A percentile compares a stretch with the other conserved stretches of the same genome.
These are phyloP conservation scores for Dioscorea cayenensis DNA, from an alignment of 116 monocot genomes.

Conservation along the genomic window DNA sequence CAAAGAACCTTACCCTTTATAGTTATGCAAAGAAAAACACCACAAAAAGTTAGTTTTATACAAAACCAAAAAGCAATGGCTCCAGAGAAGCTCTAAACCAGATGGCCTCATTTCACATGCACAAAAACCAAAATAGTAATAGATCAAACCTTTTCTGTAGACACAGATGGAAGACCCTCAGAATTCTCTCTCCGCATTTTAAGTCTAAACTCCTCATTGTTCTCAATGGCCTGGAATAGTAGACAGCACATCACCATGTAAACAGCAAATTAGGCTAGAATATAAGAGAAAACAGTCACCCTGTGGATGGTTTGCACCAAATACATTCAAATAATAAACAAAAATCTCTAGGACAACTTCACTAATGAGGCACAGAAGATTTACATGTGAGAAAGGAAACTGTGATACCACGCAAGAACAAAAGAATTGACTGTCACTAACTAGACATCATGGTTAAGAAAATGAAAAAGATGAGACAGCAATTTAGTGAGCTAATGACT, in stretches of 20 bases:
- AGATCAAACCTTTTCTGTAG: slow-evolving; percentile 45
- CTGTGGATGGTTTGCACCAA: background rate
- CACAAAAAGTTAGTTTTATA: background rate
- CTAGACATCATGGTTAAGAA: no score
- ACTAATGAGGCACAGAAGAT: no score
- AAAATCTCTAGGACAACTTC: no score
- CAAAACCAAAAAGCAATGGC: background rate
- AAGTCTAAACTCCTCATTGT: slow-evolving; percentile 47
- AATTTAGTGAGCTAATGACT: no score
- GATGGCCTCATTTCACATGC: background rate
- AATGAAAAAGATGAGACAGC: no score
- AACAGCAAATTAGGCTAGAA: background rate
- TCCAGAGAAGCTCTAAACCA: background rate
- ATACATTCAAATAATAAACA: no score
- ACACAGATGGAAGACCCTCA: slow-evolving; percentile 27
- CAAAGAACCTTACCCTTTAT: no score
- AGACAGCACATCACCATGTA: background rate
- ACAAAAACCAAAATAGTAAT: background rate
- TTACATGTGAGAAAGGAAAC: no score
- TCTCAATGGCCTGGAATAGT: slow-evolving; percentile 36
- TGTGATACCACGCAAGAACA: no score
- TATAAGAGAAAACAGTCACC: background rate
- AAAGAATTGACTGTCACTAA: no score
- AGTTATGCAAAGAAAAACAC: background rate
- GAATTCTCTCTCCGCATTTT: slow-evolving; percentile 39